Evolutionary conservation across 805 yeast species (phyloP), one percentile per base, ranked within the genome.

Genomic region (Teunomyces gatunensis): DNA sequence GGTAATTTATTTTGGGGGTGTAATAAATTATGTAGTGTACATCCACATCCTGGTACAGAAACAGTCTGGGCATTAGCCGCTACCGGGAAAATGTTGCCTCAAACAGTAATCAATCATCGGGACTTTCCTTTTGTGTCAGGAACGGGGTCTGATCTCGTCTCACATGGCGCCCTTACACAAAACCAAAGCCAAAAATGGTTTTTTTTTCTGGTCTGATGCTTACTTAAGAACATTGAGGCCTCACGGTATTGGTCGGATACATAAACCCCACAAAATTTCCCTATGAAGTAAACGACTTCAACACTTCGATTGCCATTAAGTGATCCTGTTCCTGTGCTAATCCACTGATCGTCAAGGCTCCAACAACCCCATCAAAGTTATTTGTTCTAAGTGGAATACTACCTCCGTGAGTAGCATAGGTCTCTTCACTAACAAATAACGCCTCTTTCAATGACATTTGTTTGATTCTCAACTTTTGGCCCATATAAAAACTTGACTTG

Each of bases 371-470:
- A 42, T 64, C 73, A 37, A 64, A 58, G 23, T 65, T 64, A 18
- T 59, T 58, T 15, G 76, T 53, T 48, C 68, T 69, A 28, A 80
- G 62, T 9, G 84, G 84, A 43, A 80, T 72, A 29, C 78, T 73
- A 46, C 86, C 86, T 20, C 86, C 86, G 53, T 78, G 82, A 27
- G 69, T 61, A 7, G 82, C 81, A 54, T 70, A 80, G 10, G 75
- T 79, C 15, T 54, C 54, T 7, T 73, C 63, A 25, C 73, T 70
- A 15, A 78, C 61, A 46, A 68, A 73, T 35, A 63, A 61, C 3
- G 68, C 71, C 28, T 61, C 64, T 36, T 72, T 77, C 2, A 72
- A 46, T 6, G 75, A 64, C 43, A 68, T 63, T 2, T 63, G 64
- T 48, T 66, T 71, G 1, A 44, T 46, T 20, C 66, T 65, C 47